Percentiles rank a stretch among this genome's conserved stretches.
Evolutionary conservation across 352 stramenopile genomes (phyloP).

Genomic region (Pythium plurisporium): DNA sequence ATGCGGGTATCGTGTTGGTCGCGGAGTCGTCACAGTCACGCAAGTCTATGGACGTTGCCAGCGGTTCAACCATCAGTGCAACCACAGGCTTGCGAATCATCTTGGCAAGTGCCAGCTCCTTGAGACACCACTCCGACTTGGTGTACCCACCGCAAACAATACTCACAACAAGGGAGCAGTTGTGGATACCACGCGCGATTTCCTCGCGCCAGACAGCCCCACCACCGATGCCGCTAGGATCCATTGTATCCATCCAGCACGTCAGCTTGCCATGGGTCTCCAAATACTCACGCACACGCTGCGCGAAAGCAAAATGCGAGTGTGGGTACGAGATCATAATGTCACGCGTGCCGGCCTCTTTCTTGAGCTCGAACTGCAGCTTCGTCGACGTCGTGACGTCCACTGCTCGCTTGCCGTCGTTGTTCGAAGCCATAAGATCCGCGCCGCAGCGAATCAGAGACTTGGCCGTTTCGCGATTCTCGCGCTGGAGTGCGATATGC

Average conservation of each 20-base stretch:
- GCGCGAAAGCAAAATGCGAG: conserved; percentile 57
- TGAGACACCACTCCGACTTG: conserved; percentile 76
- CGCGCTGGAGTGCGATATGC: conserved; percentile 63
- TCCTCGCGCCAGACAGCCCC: conserved; percentile 77
- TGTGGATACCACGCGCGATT: conserved; percentile 71
- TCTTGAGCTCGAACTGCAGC: conserved; percentile 73
- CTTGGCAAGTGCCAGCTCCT: conserved; percentile 76
- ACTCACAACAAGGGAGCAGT: conserved; percentile 67
- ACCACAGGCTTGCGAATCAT: conserved; percentile 54
- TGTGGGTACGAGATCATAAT: conserved; percentile 85
- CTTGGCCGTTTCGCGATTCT: conserved; percentile 63
- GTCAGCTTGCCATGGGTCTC: conserved; percentile 56
- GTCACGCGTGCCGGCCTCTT: conserved; percentile 62
- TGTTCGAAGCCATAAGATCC: conserved; percentile 67
- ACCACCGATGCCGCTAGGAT: conserved; percentile 69
- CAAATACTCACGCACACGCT: conserved; percentile 54
- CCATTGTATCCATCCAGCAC: conserved; percentile 84
- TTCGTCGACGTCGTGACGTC: conserved; percentile 79
- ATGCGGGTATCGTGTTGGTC: neutral
- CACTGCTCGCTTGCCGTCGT: conserved; percentile 54
- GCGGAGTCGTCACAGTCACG: neutral
- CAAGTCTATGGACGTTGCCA: neutral
- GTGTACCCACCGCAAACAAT: conserved; percentile 70
- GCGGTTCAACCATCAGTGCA: conserved; percentile 19
- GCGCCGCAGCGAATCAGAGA: conserved; percentile 67